Conservation (phyloP, 1,139 yeast genomes). For the Eremothecium cymbalariae region DNA sequence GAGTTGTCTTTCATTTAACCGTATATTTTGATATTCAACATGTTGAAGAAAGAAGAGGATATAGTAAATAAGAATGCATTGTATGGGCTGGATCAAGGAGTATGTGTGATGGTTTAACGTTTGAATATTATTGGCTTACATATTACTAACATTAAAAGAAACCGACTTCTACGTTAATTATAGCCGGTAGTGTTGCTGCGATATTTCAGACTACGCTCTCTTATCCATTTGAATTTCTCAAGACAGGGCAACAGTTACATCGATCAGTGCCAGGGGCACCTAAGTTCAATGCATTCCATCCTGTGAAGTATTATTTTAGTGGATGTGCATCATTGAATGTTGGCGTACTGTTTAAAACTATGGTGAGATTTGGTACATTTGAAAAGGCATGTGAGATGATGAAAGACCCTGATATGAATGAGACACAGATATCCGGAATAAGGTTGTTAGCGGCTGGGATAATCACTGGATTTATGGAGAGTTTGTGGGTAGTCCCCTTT, state of each 20-base stretch:
- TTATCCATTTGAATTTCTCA: conserved; percentile 78
- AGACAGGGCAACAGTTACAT: conserved; percentile 63
- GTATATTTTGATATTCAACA: too few relatives aligned
- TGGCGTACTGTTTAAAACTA: conserved; percentile 68
- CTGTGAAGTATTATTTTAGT: conserved; percentile 47
- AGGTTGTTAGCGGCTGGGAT: conserved; percentile 76
- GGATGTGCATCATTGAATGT: conserved; percentile 77
- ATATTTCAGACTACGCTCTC: conserved; percentile 62
- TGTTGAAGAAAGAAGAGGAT: too few relatives aligned
- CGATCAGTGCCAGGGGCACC: conserved; percentile 38
- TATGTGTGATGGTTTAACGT: too few relatives aligned
- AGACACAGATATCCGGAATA: conserved; percentile 56
- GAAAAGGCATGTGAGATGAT: conserved; percentile 70
- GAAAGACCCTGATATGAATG: conserved; percentile 38
- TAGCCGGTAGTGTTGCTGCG: conserved; percentile 69
- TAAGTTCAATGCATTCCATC: conserved; percentile 33
- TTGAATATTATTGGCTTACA: too few relatives aligned
- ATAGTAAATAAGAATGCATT: too few relatives aligned
- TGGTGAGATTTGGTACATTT: conserved; percentile 64
- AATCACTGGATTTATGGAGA: conserved; percentile 75
- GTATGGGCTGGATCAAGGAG: too few relatives aligned
- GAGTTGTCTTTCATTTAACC: too few relatives aligned
- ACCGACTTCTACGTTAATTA: too few relatives aligned
- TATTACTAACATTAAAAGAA: too few relatives aligned
- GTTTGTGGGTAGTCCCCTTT: conserved; percentile 80